These are phyloP conservation scores for Saururus chinensis DNA, from an alignment of 164 flowering plant species.

Conservation along the genomic window DNA sequence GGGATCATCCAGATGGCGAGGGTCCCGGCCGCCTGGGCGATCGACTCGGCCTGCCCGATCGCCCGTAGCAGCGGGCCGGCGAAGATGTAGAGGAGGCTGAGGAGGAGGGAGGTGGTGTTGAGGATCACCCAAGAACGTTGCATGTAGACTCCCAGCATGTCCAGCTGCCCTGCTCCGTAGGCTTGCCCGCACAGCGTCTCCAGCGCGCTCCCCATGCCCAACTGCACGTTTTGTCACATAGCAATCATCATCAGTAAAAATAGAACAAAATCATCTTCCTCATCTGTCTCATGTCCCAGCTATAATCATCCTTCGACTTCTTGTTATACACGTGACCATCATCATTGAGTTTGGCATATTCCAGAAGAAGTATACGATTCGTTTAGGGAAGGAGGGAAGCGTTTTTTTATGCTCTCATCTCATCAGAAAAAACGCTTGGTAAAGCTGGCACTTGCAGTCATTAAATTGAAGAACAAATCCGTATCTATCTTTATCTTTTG, in stretches of 20 bases:
- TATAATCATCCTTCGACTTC: no score
- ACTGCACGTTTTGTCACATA: slow-evolving; percentile 15
- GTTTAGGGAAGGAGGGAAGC: no score
- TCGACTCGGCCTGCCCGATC: slow-evolving; percentile 8
- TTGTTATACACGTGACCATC: no score
- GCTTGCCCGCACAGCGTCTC: slow-evolving; percentile 92
- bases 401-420: no score
- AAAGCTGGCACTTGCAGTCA: no score
- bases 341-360: no score
- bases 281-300: no score
- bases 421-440: no score
- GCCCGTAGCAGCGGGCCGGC: slow-evolving; percentile 2
- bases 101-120: slow-evolving; percentile 11
- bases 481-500: no score
- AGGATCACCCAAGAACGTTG: slow-evolving; percentile 86
- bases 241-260: not conserved
- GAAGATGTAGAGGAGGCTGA: slow-evolving; percentile 11
- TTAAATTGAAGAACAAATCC: no score
- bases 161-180: slow-evolving; percentile 63
- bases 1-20: slow-evolving; percentile 15
- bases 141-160: slow-evolving; percentile 81
- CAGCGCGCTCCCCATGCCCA: slow-evolving; percentile 86
- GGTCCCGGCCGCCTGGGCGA: slow-evolving; percentile 8
- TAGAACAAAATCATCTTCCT: no score
- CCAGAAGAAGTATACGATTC: no score